These are phyloP conservation scores for Gynandropsis gynandra DNA, from an alignment of 345 rosid species.

Conservation along the genomic window DNA sequence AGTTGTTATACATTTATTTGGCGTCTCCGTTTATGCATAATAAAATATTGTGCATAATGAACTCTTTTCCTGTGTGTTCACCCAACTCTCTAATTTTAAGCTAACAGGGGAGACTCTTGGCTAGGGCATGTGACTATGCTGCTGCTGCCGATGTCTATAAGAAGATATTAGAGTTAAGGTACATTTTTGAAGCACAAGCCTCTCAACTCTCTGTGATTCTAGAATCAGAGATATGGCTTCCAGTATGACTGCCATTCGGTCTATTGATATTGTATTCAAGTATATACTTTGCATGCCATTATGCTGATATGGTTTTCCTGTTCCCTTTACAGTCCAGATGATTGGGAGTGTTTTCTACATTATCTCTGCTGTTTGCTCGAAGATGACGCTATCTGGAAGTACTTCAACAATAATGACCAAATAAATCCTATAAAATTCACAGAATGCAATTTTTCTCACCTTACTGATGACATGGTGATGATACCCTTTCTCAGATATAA, in stretches of 20 bases:
- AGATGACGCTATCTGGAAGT: slow-evolving; percentile 66
- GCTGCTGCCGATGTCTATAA: slow-evolving; percentile 42
- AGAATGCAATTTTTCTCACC: slow-evolving; percentile 54
- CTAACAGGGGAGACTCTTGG: slow-evolving; percentile 98
- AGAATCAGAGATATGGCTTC: slow-evolving; percentile 2
- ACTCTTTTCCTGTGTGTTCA: slow-evolving; percentile 14
- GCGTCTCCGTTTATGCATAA: neutral
- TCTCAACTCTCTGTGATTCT: neutral
- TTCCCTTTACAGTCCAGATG: slow-evolving; percentile 83
- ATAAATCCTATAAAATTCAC: slow-evolving; percentile 37
- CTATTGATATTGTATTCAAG: slow-evolving; percentile 5
- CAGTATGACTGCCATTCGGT: neutral
- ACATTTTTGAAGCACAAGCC: slow-evolving; percentile 11
- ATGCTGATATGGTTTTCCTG: slow-evolving; percentile 28
- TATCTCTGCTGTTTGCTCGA: slow-evolving; percentile 88
- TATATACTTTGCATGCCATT: slow-evolving; percentile 17
- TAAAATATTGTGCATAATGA: neutral
- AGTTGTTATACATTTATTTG: neutral
- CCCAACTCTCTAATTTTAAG: slow-evolving; percentile 56
- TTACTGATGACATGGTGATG: slow-evolving; percentile 72
- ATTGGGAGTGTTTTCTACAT: slow-evolving; percentile 91
- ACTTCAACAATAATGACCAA: slow-evolving; percentile 33
- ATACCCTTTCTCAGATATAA: slow-evolving; percentile 20
- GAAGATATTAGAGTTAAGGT: slow-evolving; percentile 65
- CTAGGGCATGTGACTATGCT: slow-evolving; percentile 55